A percentile compares a stretch with the other conserved stretches of the same genome.
Conservation (phyloP, 1,139 yeast genomes). For the Chernovozyma aurita region DNA sequence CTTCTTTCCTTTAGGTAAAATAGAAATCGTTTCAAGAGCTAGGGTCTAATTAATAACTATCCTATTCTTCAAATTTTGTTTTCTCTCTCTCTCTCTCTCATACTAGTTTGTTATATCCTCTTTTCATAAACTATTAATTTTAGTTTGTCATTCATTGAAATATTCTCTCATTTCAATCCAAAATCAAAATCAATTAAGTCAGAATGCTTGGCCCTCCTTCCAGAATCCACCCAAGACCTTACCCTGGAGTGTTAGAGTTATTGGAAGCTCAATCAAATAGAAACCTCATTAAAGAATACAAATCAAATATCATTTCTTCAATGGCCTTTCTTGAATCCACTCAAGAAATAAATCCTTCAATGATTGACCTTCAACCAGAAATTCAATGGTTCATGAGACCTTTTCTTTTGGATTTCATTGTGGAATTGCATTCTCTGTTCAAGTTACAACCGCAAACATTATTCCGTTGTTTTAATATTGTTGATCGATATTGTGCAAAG, state of each 20-base stretch:
- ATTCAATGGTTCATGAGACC: constrained; percentile 93
- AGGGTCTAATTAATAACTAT: too few relatives aligned
- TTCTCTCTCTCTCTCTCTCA: too few relatives aligned
- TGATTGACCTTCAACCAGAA: constrained; percentile 91
- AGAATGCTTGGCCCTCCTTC: constrained; percentile 44
- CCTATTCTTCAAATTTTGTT: too few relatives aligned
- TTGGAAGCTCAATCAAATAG: constrained; percentile 45
- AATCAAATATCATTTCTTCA: constrained; percentile 24
- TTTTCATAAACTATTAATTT: too few relatives aligned
- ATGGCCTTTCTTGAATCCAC: constrained; percentile 28
- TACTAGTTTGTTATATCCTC: too few relatives aligned
- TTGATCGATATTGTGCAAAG: constrained; percentile 88
- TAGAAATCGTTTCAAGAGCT: too few relatives aligned
- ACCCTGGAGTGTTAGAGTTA: constrained; percentile 40
- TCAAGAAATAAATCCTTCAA: constrained; percentile 48
- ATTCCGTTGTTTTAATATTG: constrained; percentile 72
- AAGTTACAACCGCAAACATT: constrained; percentile 75
- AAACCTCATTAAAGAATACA: constrained; percentile 40
- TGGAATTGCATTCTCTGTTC: constrained; percentile 77
- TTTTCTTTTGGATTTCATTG: constrained; percentile 71
- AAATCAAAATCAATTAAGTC: too few relatives aligned
- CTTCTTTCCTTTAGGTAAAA: too few relatives aligned
- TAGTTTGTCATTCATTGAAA: too few relatives aligned
- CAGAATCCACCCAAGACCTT: constrained; percentile 31
- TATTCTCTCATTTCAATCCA: too few relatives aligned